Evolutionary conservation across 2,329 filamentous ascomycete species (phyloP), one percentile per base, ranked within the genome.

Genomic region (Rutstroemia sp.): DNA sequence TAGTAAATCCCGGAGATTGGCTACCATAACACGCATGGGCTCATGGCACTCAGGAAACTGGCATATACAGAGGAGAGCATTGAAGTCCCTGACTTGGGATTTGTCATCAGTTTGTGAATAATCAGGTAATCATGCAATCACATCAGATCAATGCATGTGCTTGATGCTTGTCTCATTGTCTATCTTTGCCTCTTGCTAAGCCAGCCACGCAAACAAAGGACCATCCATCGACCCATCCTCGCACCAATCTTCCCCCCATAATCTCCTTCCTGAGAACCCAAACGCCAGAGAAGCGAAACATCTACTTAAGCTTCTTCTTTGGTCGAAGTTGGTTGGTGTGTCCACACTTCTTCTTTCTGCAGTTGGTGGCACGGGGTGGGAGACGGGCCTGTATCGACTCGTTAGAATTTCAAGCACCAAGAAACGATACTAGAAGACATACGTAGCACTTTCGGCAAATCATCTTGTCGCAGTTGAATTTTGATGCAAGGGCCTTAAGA

Each of bases 391-490:
- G 58, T 48, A 58, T 53, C 38, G 12, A 34, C 30, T 34, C 30
- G 30, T 34, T 65, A 70, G 62, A 63, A 53, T 57, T 38, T 49
- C 10, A 21, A 16, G 12, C 23, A 37, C 6, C 42, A 14, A 38
- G 23, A 6, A 6, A 18, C 2, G 6, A 41, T 12, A 18, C 16
- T 46, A 38, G 49, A 59, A 48, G 58, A 86, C 88, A 71, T 86
- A 94, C 90, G 80, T 97, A 97, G 88, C 94, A 99, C 89, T 99
- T 97, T 84, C 94, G 92, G 90, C 94, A 97, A 80, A 97, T 96
- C 88, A 92, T 92, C 88, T 96, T 96, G 70, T 97, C 94, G 88
- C 92, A 97, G 88, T 99, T 97, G 86, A 95, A 97, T 85, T 96
- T 96, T 82, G 87, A 92, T 74, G 92, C 92, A 66, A 97, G 87